Evolutionary conservation across 192 early-diverging fungal species (phyloP), one percentile per base, ranked within the genome.

Genomic region (Backusella mclennaniae): DNA sequence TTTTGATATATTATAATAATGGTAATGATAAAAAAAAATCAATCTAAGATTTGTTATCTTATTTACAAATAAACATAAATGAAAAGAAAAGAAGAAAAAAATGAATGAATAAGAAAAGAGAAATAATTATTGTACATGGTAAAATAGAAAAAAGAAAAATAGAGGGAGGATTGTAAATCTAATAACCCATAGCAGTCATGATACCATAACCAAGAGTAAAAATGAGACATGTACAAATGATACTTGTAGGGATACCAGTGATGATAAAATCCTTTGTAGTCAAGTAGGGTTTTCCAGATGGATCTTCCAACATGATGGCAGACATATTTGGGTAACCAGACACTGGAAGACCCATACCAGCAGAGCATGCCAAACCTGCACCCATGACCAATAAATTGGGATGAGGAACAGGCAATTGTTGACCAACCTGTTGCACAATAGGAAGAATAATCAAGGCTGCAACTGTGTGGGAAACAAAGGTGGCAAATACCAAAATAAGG

Each of bases 301-400:
- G 78, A 72, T 92, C 90, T 74, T 93, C 92, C 49, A 87, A 76
- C 23, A 88, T 87, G 39, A 92, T 87, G 19, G 92, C 93, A 69
- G 89, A 89, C 91, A 94, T 92, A 77, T 94, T 94, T 9, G 93
- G 93, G 82, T 89, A 94, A 4, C 90, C 90, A 1, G 89, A 91
- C n/a, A 94, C 91, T 35, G 93, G 93, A 0, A 94, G 80, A 63
- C 75, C 80, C 75, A 74, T 73, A 36, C 80, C 80, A 29, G 76
- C 76, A 31, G 80, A 81, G 41, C 84, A 87, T 12, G 84, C 71
- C 33, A 88, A 70, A 76, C 89, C 89, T 31, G 89, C 84, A 33
- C 88, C 89, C 92, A 94, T 92, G 46, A 94, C 91, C 71, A 94
- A 77, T 59, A 90, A 85, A 15, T 88, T 79, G 36, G 93, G 87